These are phyloP conservation scores for Zygosaccharomyces sapae DNA, from an alignment of 1,139 yeast species.

Conservation along the genomic window DNA sequence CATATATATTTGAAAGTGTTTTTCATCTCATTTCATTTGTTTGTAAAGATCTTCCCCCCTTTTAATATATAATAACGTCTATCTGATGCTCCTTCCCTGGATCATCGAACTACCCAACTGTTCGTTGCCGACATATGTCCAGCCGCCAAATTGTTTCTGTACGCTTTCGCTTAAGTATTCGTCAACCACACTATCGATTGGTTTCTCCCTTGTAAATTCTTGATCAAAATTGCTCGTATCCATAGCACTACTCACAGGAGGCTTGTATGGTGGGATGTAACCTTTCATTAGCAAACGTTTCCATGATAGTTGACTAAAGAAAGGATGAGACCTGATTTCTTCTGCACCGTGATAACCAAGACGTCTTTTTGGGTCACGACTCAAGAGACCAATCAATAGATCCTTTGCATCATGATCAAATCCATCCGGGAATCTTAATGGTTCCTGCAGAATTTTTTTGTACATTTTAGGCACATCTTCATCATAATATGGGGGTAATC, in stretches of 20 bases:
- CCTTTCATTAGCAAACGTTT: constrained; percentile 74
- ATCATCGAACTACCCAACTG: constrained; percentile 37
- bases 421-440: constrained; percentile 80
- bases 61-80: constrained; percentile 2
- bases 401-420: constrained; percentile 89
- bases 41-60: not conserved
- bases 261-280: constrained; percentile 93
- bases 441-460: constrained; percentile 84
- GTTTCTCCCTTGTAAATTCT: constrained; percentile 89
- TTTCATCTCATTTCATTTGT: not conserved
- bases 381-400: constrained; percentile 66
- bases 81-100: constrained; percentile 31
- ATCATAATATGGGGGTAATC: constrained; percentile 93
- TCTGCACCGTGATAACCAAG: constrained; percentile 76
- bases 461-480: constrained; percentile 95
- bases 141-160: constrained; percentile 95
- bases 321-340: constrained; percentile 79
- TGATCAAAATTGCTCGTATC: constrained; percentile 92
- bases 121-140: constrained; percentile 83
- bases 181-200: constrained; percentile 93
- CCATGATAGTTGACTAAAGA: constrained; percentile 93
- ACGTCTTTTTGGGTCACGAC: constrained; percentile 80
- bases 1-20: not conserved
- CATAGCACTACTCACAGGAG: constrained; percentile 77
- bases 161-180: constrained; percentile 85